Evolutionary conservation across 179 eudicot genomes (phyloP), one percentile per base, ranked within the genome.

Genomic region (Spergularia azorica): DNA sequence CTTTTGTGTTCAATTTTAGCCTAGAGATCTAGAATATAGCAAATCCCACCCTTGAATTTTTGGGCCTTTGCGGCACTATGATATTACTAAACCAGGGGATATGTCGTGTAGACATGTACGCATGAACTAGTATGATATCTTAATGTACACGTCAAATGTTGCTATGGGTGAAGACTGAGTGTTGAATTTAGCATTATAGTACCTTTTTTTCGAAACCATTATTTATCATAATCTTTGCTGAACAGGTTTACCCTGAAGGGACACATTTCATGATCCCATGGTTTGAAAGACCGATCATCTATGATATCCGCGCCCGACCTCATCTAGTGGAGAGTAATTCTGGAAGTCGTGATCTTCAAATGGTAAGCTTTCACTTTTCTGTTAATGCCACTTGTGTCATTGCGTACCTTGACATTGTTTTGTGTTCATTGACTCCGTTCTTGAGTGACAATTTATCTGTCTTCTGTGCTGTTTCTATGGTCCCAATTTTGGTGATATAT

Each of bases 221-320:
- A 17, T 56, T 26, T 74, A 54, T 71, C 18, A 17, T 41, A 55
- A 26, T 69, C 56, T 65, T 14, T 17, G 54, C 48, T 73, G 39
- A 32, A 71, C 70, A 89, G 93, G 94, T 88, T 61, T 90, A 85
- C 67, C 90, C 93, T n/a, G 93, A 91, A 90, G 97, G 96, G n/a
- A 91, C 97, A 15, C 96, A 91, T 78, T 77, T 91, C 61, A 83
- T 87, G 79, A 77, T 90, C 76, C 93, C 93, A 66, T 90, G 90
- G 94, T 82, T 90, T 70, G 92, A 91, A 72, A 91, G 91, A 75
- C 92, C 97, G 5, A 77, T 86, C 74, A 86, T 90, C 20, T 91
- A 88, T 79, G 94, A 90, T 78, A 86, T 90, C 36, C 90, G 93
- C 73, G 89, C 94, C 46, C 90, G 88, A 7, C 94, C 94, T 65